These are phyloP conservation scores for Nannizziopsis arthrosporioides DNA, from an alignment of 2,329 filamentous ascomycete genomes.

Conservation along the genomic window DNA sequence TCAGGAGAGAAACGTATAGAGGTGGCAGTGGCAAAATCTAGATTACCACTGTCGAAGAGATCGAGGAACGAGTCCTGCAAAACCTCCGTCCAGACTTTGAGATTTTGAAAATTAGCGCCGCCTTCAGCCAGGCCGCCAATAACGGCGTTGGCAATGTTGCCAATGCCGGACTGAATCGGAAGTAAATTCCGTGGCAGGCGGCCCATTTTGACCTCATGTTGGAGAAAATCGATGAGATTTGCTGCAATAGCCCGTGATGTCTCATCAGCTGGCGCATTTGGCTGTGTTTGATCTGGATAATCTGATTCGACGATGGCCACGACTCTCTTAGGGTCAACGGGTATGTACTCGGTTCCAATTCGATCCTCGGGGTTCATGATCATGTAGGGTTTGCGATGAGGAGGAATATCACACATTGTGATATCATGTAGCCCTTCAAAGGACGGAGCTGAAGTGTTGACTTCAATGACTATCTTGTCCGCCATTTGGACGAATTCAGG, in stretches of 20 bases:
- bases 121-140: constrained; percentile 66
- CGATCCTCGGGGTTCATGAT: constrained; percentile 78
- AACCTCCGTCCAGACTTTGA: constrained; percentile 89
- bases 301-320: constrained; percentile 75
- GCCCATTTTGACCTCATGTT: constrained; percentile 70
- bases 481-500: constrained; percentile 83
- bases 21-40: constrained; percentile 83
- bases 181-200: constrained; percentile 66
- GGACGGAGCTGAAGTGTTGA: constrained; percentile 74
- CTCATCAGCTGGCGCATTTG: constrained; percentile 66
- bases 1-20: constrained; percentile 84
- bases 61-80: constrained; percentile 88
- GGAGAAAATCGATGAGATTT: constrained; percentile 73
- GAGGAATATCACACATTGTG: constrained; percentile 75
- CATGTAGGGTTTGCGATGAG: constrained; percentile 69
- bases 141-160: constrained; percentile 87
- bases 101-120: constrained; percentile 67
- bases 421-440: constrained; percentile 88
- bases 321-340: constrained; percentile 72
- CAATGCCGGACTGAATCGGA: constrained; percentile 76
- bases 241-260: constrained; percentile 59
- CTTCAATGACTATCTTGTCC: constrained; percentile 85
- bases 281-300: constrained; percentile 64
- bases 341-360: constrained; percentile 71
- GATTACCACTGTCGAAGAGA: constrained; percentile 74